Evolutionary conservation across 345 rosid genomes (phyloP), one percentile per base, ranked within the genome.

Genomic region (Lumnitzera littorea): DNA sequence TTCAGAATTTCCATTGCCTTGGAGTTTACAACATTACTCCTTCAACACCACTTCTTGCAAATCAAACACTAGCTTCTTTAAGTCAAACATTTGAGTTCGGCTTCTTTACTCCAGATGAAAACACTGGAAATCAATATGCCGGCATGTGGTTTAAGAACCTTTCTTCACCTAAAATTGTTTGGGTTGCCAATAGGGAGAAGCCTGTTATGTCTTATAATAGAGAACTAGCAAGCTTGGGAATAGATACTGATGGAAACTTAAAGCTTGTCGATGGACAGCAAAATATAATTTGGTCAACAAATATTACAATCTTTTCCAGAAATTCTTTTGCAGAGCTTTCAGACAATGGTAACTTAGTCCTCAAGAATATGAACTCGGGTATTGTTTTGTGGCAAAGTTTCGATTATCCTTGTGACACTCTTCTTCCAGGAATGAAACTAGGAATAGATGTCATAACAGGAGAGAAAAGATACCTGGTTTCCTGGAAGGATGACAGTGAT

Each of bases 161-260:
- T 46, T 24, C 70, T 2, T 4, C 0, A 1, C 54, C 25, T 59
- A 64, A 65, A 14, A 52, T 67, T 47, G 80, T 71, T 0, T 75
- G 80, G 76, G 73, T 75, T 2, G 79, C 79, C 14, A 71, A 75
- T 58, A 68, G 79, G 58, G 73, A 67, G 51, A 9, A 6, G 16
- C 71, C 80, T 5, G 62, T 75, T 14, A 11, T 57, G 25, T 65
- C 66, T 25, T 63, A 73, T 15, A 59, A 73, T n/a, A 48, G 76
- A 2, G 76, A 60, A 6, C 43, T 9, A 36, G 43, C 43, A 7
- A 36, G 43, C 43, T 59, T 59, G 8, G 58, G 12, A 2, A n/a
- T 75, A 57, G 64, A 53, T 25, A 64, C 57, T 43, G 67, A 31
- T 16, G 63, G 67, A 61, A 58, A 59, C 62, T 55, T 24, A 20